Percentiles rank a stretch among this genome's conserved stretches.
These are phyloP conservation scores for Craspedostauros australis DNA, from an alignment of 108 stramenopile species.

Conservation along the genomic window DNA sequence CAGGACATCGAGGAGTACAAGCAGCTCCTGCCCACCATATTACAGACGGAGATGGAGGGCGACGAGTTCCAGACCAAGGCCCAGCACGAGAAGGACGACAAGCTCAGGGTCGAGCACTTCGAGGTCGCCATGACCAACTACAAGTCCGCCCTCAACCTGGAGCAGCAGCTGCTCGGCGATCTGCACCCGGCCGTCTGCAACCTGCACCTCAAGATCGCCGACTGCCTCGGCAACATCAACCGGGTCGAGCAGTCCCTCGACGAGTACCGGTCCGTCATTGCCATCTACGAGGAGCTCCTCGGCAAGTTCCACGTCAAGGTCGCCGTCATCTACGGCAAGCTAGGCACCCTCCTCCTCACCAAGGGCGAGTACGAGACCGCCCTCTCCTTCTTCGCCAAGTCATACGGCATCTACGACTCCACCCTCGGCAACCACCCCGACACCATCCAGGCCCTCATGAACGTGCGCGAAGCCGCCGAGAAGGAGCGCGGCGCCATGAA, in stretches of 20 bases:
- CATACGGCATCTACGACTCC: conserved; percentile 29
- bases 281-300: conserved; percentile 24
- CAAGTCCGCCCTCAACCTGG: conserved; percentile 17
- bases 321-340: conserved; percentile 23
- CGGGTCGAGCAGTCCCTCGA: no score
- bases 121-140: conserved; percentile 18
- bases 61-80: conserved; percentile 11
- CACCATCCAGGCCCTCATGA: conserved; percentile 25
- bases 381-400: conserved; percentile 26
- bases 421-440: conserved; percentile 25
- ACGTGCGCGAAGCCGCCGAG: conserved; percentile 21
- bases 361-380: conserved; percentile 40
- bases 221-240: no score
- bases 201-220: conserved; percentile 25
- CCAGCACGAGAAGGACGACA: no score
- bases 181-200: conserved; percentile 32
- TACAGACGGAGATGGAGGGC: conserved; percentile 28
- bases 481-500: conserved; percentile 13
- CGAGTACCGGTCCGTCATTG: conserved; percentile 29
- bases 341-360: conserved; percentile 25
- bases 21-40: not conserved
- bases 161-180: conserved; percentile 23
- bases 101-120: no score
- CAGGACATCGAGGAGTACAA: conserved; percentile 21
- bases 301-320: conserved; percentile 37